Evolutionary conservation across 495 filamentous ascomycete genomes (phyloP), one percentile per base, ranked within the genome.

Genomic region (Umbilicaria muhlenbergii): DNA sequence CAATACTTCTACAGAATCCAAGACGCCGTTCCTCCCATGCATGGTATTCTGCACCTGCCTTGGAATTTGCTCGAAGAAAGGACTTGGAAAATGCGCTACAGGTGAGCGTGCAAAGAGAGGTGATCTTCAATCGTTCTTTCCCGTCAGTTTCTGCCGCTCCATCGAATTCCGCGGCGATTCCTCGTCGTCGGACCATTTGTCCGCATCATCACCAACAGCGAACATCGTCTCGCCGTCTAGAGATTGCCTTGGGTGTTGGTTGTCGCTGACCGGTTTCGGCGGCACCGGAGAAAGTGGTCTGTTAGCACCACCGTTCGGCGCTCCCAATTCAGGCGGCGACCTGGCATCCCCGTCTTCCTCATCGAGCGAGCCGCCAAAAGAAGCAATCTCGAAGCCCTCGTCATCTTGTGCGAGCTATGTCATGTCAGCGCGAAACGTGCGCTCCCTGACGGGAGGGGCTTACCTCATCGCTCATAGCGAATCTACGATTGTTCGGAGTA

Each of bases 401-500:
- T 99, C 91, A 60, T 99, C 88, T 74, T 95, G 91, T 6, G 92
- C 91, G 55, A 99, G 78, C 77, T 81, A 41, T 32, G 15, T 19
- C 6, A 3, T 28, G 52, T 69, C 24, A 69, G 61, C 32, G 58
- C 34, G 10, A 17, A 21, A 12, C 21, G 31, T 11, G 18, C 34
- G 11, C 13, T 35, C 31, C 15, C n/a, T 34, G 16, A 3, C 3
- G 38, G 21, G 32, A 42, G 11, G 11, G 32, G 37, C 64, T 53
- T 68, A 78, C 77, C 76, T 98, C 91, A 53, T 99, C 91, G 63
- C 83, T 89, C 91, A 99, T 99, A 31, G 91, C 91, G 56, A 99
- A 99, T 46, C 91, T 75, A 52, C 89, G 71, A 65, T 99, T 99
- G 61, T 99, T 96, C 34, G 78, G 88, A 17, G 91, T 95, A 24